Percentiles rank a stretch among this genome's conserved stretches.
Evolutionary conservation across 2,329 filamentous ascomycete genomes (phyloP).

Genomic region (Colletotrichum lini): DNA sequence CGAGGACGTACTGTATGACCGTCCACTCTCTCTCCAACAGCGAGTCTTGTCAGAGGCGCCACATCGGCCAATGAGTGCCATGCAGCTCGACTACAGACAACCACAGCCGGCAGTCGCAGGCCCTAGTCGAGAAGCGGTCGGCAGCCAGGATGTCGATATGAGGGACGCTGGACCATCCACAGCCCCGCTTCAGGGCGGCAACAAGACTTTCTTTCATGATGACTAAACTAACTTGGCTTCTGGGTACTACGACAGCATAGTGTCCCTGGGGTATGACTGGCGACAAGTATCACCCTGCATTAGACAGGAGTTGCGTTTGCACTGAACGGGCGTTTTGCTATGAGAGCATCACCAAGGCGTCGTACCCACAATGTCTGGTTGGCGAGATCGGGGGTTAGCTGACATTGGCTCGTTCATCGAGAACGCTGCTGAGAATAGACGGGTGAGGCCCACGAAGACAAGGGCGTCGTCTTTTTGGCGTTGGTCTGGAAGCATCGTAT

Average conservation of each 20-base stretch:
- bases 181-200: constrained; percentile 64
- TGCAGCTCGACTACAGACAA: constrained; percentile 61
- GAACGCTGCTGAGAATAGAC: constrained; percentile 24
- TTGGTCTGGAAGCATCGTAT: constrained; percentile 41
- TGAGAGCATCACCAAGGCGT: constrained; percentile 3
- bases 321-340: constrained; percentile 2
- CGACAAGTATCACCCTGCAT: background rate
- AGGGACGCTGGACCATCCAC: constrained; percentile 69
- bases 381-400: constrained; percentile 1
- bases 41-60: constrained; percentile 60
- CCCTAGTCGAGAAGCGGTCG: constrained; percentile 52
- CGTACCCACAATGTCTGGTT: background rate
- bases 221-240: constrained; percentile 48
- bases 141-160: constrained; percentile 68
- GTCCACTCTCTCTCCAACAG: constrained; percentile 65
- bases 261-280: background rate
- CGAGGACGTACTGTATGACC: constrained; percentile 73
- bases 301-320: constrained; percentile 5
- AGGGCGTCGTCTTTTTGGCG: constrained; percentile 30
- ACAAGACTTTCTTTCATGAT: constrained; percentile 67
- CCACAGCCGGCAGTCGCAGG: constrained; percentile 49
- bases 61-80: constrained; percentile 66
- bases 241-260: background rate
- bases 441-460: constrained; percentile 3
- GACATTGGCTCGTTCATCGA: background rate